phyloP scores from a whole-genome alignment of 306 rosid species.

The Boehmeria nivea region DNA sequence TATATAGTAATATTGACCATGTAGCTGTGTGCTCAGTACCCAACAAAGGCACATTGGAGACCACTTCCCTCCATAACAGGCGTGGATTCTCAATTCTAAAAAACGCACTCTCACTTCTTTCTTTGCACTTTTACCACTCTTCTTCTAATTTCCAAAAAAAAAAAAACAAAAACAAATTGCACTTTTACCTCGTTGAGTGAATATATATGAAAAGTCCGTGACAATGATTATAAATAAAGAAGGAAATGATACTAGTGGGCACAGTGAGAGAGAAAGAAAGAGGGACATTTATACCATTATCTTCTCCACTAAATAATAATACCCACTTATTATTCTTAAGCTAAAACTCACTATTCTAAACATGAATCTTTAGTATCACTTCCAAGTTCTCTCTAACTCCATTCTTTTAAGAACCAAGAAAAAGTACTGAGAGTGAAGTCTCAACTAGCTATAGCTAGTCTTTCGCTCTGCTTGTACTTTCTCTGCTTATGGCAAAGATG shows the following conservation, averaged over 20 bases:
- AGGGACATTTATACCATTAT: background rate
- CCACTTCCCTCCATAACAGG: slow-evolving; percentile 55
- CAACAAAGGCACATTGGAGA: slow-evolving; percentile 22
- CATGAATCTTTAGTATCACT: background rate
- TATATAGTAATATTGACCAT: background rate
- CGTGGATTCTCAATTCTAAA: slow-evolving; percentile 34
- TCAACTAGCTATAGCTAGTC: too few relatives aligned
- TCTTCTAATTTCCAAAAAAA: too few relatives aligned
- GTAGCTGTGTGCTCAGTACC: background rate
- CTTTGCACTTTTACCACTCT: background rate
- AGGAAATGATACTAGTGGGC: slow-evolving; percentile 8
- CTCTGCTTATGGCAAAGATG: too few relatives aligned
- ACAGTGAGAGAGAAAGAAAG: slow-evolving; percentile 25
- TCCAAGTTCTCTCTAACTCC: background rate
- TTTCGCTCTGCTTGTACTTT: too few relatives aligned
- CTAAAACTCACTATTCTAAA: background rate
- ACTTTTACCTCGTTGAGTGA: slow-evolving; percentile 17
- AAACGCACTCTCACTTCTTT: background rate
- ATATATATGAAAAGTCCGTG: slow-evolving; percentile 9
- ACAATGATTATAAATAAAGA: slow-evolving; percentile 34
- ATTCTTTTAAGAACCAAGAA: background rate
- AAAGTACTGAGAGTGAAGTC: too few relatives aligned
- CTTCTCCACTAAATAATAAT: background rate
- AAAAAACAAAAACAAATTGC: background rate
- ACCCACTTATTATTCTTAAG: background rate